These are phyloP conservation scores for Podila verticillata DNA, from an alignment of 192 early-diverging fungal species.

Conservation along the genomic window DNA sequence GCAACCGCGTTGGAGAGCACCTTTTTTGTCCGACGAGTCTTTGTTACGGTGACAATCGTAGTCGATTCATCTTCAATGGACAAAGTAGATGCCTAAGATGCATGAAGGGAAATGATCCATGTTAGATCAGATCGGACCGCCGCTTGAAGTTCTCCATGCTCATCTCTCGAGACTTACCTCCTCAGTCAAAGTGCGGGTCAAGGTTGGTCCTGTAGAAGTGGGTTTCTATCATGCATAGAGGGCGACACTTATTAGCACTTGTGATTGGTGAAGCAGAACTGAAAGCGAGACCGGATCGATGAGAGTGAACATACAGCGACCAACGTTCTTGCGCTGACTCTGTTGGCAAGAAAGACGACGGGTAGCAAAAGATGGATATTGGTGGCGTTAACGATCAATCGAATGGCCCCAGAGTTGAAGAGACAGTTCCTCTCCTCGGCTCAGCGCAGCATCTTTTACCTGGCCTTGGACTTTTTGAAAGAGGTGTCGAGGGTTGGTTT, in stretches of 20 bases:
- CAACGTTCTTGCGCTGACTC: background rate
- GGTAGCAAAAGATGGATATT: conserved; percentile 1
- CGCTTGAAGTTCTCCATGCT: too few species aligned
- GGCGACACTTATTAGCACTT: background rate
- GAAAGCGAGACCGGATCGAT: background rate
- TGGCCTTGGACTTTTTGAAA: conserved; percentile 39
- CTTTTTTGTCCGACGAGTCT: background rate
- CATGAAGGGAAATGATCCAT: too few species aligned
- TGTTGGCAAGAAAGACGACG: background rate
- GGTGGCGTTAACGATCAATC: conserved; percentile 41
- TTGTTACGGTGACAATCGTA: background rate
- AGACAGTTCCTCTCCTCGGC: background rate
- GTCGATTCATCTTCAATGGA: background rate
- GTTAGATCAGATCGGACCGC: too few species aligned
- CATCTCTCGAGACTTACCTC: too few species aligned
- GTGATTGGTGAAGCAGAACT: background rate
- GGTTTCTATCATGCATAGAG: background rate
- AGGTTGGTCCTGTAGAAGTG: background rate
- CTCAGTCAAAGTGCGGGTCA: too few species aligned
- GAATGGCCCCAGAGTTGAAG: background rate
- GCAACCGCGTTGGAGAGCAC: background rate
- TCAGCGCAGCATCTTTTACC: conserved; percentile 10
- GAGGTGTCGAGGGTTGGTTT: conserved; percentile 24
- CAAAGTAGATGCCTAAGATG: too few species aligned
- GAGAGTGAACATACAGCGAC: background rate